Conservation (phyloP, 164 flowering plant genomes). For the Hamamelis virginiana region DNA sequence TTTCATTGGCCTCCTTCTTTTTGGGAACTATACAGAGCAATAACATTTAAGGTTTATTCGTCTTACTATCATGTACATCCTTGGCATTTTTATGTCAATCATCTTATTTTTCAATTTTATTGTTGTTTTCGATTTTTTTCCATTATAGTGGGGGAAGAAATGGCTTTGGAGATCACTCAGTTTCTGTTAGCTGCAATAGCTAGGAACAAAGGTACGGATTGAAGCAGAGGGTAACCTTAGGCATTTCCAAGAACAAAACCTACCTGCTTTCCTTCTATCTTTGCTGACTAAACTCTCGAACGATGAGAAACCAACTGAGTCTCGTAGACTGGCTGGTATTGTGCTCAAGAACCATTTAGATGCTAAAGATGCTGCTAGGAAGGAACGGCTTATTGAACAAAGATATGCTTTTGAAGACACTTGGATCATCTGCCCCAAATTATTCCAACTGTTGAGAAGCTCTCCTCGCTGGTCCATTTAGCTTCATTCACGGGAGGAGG, state of each 20-base stretch:
- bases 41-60: neutral
- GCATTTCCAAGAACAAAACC: conserved; percentile 70
- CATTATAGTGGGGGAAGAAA: conserved; percentile 14
- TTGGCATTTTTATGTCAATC: neutral
- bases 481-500: too few species aligned
- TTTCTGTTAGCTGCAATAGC: conserved; percentile 65
- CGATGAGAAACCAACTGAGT: conserved; percentile 66
- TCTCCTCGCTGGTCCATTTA: conserved; percentile 61
- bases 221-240: conserved; percentile 59
- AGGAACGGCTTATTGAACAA: conserved; percentile 58
- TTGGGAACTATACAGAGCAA: too few species aligned
- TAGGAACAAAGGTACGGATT: conserved; percentile 57
- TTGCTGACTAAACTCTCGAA: conserved; percentile 67
- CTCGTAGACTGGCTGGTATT: conserved; percentile 79
- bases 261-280: conserved; percentile 58
- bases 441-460: conserved; percentile 56
- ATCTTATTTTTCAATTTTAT: too few species aligned
- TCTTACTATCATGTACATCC: neutral
- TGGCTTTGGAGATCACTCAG: conserved; percentile 81
- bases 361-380: conserved; percentile 61
- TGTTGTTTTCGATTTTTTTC: neutral
- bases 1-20: too few species aligned
- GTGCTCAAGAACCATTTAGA: conserved; percentile 75
- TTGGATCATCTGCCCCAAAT: conserved; percentile 52
- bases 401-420: conserved; percentile 54